A percentile compares a stretch with the other conserved stretches of the same genome.
Evolutionary conservation across 2,329 filamentous ascomycete species (phyloP).

Genomic region (Nectriaceae sp.): DNA sequence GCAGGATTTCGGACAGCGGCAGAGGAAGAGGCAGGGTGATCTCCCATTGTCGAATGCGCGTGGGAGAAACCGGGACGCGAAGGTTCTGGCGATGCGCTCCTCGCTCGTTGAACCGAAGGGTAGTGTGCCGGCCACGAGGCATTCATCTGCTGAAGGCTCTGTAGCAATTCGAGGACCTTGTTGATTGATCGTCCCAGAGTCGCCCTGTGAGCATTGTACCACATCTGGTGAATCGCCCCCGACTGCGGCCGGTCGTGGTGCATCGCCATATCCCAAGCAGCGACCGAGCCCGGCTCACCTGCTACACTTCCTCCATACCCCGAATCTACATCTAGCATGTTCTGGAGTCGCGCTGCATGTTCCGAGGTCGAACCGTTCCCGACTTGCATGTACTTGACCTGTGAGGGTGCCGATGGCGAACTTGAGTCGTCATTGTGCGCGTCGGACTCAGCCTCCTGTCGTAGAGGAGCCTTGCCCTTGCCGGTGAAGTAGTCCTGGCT

Average conservation of each 20-base stretch:
- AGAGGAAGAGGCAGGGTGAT: conserved; percentile 40
- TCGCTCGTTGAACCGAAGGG: conserved; percentile 73
- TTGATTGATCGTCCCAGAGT: conserved; percentile 87
- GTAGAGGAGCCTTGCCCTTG: conserved; percentile 53
- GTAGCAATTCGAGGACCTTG: conserved; percentile 80
- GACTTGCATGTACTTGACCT: conserved; percentile 82
- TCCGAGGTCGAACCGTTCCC: conserved; percentile 80
- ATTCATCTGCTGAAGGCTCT: conserved; percentile 86
- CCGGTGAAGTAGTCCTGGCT: conserved; percentile 60
- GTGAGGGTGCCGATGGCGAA: conserved; percentile 31
- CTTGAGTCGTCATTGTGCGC: conserved; percentile 26
- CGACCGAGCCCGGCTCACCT: conserved; percentile 54
- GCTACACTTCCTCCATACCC: conserved; percentile 84
- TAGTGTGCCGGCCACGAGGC: conserved; percentile 92
- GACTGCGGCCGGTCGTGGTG: conserved; percentile 57
- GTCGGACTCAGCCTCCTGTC: conserved; percentile 30
- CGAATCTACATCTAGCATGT: conserved; percentile 82
- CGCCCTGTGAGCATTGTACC: conserved; percentile 90
- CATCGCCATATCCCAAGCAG: conserved; percentile 48
- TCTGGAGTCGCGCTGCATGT: conserved; percentile 78
- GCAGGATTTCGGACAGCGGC: conserved; percentile 47
- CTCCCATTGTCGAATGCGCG: conserved; percentile 60
- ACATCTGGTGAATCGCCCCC: conserved; percentile 86
- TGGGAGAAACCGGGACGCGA: conserved; percentile 65
- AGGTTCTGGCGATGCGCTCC: conserved; percentile 43